Evolutionary conservation across 208 protist species (phyloP).

Genomic region (Trypanosoma avium): DNA sequence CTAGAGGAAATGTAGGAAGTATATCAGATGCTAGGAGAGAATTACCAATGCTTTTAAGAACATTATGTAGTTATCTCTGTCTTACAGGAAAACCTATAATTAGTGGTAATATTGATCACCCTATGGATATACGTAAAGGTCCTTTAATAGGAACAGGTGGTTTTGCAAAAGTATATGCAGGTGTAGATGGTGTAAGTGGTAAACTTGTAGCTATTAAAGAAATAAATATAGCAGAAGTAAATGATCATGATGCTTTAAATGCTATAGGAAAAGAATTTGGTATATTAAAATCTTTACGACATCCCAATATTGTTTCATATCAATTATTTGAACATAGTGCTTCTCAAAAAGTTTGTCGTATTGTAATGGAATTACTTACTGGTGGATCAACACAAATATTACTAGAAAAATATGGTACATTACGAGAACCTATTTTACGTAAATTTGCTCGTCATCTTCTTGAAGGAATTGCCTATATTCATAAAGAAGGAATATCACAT

Average conservation of each 20-base stretch:
- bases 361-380: slow-evolving; percentile 89
- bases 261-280: slow-evolving; percentile 86
- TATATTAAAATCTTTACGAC: slow-evolving; percentile 73
- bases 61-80: slow-evolving; percentile 55
- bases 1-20: not conserved
- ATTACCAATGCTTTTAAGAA: slow-evolving; percentile 48
- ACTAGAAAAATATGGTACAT: slow-evolving; percentile 75
- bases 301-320: slow-evolving; percentile 90
- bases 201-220: slow-evolving; percentile 91
- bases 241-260: slow-evolving; percentile 66
- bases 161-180: slow-evolving; percentile 83
- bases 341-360: slow-evolving; percentile 85
- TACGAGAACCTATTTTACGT: slow-evolving; percentile 78
- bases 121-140: slow-evolving; percentile 72
- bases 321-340: slow-evolving; percentile 85
- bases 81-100: slow-evolving; percentile 69
- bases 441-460: slow-evolving; percentile 71
- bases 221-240: slow-evolving; percentile 77
- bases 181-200: slow-evolving; percentile 77
- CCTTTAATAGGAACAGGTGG: slow-evolving; percentile 78
- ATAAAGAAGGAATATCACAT: slow-evolving; percentile 88
- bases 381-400: slow-evolving; percentile 81
- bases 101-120: slow-evolving; percentile 51
- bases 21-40: slow-evolving; percentile 39
- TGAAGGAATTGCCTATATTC: slow-evolving; percentile 84